A percentile compares a stretch with the other conserved stretches of the same genome.
These are phyloP conservation scores for Otatea glauca DNA, from an alignment of 176 grass and related monocot genomes.

Conservation along the genomic window DNA sequence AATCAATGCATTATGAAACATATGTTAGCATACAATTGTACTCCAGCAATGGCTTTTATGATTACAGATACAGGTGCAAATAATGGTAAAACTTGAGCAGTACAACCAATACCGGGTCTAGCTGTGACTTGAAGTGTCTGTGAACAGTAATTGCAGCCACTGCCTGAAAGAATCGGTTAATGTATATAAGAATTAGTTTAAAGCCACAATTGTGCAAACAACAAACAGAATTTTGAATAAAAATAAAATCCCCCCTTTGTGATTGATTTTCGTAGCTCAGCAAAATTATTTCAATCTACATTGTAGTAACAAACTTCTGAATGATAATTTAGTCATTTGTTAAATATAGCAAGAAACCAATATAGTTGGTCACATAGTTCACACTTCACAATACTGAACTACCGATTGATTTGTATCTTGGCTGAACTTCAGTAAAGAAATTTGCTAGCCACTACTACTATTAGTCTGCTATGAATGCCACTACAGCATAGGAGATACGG, in stretches of 20 bases:
- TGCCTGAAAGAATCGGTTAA: constrained; percentile 56
- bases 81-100: constrained; percentile 34
- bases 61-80: not conserved
- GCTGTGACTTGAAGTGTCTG: constrained; percentile 86
- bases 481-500: not conserved
- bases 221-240: constrained; percentile 22
- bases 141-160: constrained; percentile 72
- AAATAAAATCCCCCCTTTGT: not conserved
- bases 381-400: not conserved
- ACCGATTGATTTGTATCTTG: constrained; percentile 11
- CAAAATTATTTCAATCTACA: constrained; percentile 31
- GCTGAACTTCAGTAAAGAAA: not conserved
- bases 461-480: not conserved
- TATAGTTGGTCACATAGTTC: not conserved
- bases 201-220: constrained; percentile 32
- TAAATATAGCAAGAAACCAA: constrained; percentile 27
- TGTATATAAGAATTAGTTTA: constrained; percentile 26
- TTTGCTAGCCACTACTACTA: constrained; percentile 14
- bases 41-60: not conserved
- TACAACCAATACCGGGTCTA: constrained; percentile 68
- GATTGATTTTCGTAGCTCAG: not conserved
- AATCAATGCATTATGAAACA: not conserved
- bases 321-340: constrained; percentile 11
- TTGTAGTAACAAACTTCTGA: constrained; percentile 5
- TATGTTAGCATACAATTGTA: constrained; percentile 13